phyloP scores from a whole-genome alignment of 371 early-diverging fungal species.

The Mortierella polycephala region DNA sequence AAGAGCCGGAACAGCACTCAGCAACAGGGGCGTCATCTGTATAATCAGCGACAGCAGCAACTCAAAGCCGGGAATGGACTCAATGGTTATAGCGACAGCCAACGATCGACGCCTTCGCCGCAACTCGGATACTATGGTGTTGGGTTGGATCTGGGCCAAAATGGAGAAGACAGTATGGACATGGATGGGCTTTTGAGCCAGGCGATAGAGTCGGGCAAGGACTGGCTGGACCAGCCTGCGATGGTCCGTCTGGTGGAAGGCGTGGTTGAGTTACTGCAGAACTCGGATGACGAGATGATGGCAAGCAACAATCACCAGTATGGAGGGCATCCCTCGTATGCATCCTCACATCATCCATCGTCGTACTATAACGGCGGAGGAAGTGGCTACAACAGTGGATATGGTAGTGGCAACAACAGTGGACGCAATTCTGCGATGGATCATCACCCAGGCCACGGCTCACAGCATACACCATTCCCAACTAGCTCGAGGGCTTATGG shows the following conservation, averaged over 20 bases:
- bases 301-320: conserved; percentile 14
- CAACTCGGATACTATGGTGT: conserved; percentile 53
- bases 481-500: conserved; percentile 39
- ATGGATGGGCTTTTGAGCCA: conserved; percentile 42
- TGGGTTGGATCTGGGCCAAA: conserved; percentile 35
- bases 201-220: conserved; percentile 51
- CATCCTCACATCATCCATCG: conserved; percentile 6
- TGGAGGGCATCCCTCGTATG: conserved; percentile 1
- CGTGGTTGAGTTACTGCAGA: conserved; percentile 42
- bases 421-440: conserved; percentile 47
- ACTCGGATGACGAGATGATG: conserved; percentile 51
- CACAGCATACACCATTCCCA: conserved; percentile 37
- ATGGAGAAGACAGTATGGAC: conserved; percentile 16
- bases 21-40: conserved; percentile 25
- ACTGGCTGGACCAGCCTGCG: conserved; percentile 55
- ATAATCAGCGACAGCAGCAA: conserved; percentile 22
- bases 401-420: conserved; percentile 44
- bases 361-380: conserved; percentile 33
- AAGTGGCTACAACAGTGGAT: conserved; percentile 50
- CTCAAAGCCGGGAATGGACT: conserved; percentile 4
- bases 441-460: conserved; percentile 15
- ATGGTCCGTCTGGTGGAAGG: conserved; percentile 49
- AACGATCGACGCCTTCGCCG: conserved; percentile 43
- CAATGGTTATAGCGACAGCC: conserved; percentile 20
- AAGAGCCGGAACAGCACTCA: conserved; percentile 40